Evolutionary conservation across 441 rosid genomes (phyloP).

Genomic region (Metrosideros polymorpha): DNA sequence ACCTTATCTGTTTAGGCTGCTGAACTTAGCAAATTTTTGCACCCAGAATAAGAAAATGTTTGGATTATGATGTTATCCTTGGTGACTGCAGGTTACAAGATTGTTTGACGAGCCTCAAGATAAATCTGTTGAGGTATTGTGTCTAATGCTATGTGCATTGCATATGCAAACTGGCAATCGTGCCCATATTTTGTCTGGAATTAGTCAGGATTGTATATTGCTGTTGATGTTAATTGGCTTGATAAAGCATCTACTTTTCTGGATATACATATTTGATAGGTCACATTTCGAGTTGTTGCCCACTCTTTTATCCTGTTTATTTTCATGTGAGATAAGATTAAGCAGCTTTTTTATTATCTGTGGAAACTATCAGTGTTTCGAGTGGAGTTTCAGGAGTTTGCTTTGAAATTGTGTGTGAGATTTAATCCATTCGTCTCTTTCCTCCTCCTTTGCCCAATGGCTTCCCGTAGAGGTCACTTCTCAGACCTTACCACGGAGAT

Average conservation of each 20-base stretch:
- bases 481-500: background rate
- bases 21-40: background rate
- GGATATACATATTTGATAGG: background rate
- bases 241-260: background rate
- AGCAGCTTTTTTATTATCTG: background rate
- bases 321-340: background rate
- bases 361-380: background rate
- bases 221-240: background rate
- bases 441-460: background rate
- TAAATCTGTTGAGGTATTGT: constrained; percentile 40
- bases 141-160: background rate
- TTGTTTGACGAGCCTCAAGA: constrained; percentile 39
- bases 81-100: constrained; percentile 34
- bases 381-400: background rate
- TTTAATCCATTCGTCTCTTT: background rate
- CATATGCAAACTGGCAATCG: background rate
- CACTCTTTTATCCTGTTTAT: background rate
- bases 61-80: constrained; percentile 4
- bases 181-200: background rate
- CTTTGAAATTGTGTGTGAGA: background rate
- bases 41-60: background rate
- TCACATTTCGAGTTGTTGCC: background rate
- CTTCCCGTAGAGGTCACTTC: background rate
- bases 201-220: background rate
- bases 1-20: background rate